phyloP scores from a whole-genome alignment of 106 monocot genomes.

The Hemerocallis citrina region DNA sequence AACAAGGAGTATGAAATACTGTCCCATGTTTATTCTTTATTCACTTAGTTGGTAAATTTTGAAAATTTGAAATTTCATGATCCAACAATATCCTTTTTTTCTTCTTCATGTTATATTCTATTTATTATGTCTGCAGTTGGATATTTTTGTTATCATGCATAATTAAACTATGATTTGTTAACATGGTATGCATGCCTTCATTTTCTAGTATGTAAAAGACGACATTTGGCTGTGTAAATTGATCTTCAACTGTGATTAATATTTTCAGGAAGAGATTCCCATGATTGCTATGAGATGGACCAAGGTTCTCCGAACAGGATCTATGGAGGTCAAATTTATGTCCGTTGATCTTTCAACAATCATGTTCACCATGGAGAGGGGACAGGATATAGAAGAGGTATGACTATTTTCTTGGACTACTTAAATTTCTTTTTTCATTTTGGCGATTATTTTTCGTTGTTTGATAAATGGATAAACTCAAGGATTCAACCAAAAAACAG shows the following conservation, averaged over 20 bases:
- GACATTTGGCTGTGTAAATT: not conserved
- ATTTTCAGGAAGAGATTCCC: constrained; percentile 67
- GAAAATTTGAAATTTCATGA: too few species aligned
- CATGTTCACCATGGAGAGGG: constrained; percentile 88
- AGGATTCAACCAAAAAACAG: too few species aligned
- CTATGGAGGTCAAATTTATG: constrained; percentile 75
- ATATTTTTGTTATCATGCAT: too few species aligned
- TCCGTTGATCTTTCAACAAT: constrained; percentile 68
- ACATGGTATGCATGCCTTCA: not conserved
- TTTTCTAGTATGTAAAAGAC: not conserved
- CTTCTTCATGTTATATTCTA: too few species aligned
- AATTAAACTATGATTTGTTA: too few species aligned
- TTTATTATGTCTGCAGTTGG: too few species aligned
- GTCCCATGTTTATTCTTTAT: too few species aligned
- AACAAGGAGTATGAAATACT: too few species aligned
- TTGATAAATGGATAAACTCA: too few species aligned
- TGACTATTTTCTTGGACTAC: not conserved
- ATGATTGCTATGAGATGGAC: constrained; percentile 73
- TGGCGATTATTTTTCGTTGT: not conserved
- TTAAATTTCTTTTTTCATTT: not conserved
- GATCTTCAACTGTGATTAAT: not conserved
- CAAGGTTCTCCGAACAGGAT: constrained; percentile 75
- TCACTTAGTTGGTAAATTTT: too few species aligned
- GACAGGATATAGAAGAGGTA: constrained; percentile 79
- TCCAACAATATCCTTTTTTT: too few species aligned